These are phyloP conservation scores for Calcarisporium arbuscula DNA, from an alignment of 2,329 filamentous ascomycete genomes.

Conservation along the genomic window DNA sequence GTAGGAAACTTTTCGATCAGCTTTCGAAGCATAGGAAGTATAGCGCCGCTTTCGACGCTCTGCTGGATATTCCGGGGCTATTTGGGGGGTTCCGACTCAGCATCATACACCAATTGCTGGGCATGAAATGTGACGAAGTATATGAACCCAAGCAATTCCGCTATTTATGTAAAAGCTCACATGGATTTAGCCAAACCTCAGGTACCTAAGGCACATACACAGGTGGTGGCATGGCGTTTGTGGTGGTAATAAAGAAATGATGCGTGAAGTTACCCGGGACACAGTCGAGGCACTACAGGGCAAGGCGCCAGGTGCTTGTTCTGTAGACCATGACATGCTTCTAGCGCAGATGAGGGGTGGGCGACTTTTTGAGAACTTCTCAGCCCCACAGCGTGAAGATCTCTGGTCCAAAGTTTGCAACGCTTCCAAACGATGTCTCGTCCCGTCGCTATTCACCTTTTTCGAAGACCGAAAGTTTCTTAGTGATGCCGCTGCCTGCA, in stretches of 20 bases:
- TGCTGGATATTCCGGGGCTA: background rate
- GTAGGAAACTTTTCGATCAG: too few relatives aligned
- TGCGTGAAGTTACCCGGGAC: constrained; percentile 1
- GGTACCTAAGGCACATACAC: background rate
- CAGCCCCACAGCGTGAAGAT: background rate
- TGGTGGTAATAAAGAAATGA: background rate
- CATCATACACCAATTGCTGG: background rate
- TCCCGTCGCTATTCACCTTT: constrained; percentile 1
- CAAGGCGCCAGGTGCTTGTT: too few relatives aligned
- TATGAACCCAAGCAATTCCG: background rate
- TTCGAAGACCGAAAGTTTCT: constrained; percentile 1
- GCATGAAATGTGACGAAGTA: constrained; percentile 2
- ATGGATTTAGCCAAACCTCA: background rate
- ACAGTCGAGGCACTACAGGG: too few relatives aligned
- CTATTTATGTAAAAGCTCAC: too few relatives aligned
- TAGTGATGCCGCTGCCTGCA: background rate
- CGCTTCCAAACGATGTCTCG: background rate
- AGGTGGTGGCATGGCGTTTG: background rate
- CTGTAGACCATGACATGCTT: too few relatives aligned
- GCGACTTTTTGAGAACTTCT: background rate
- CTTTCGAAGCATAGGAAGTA: background rate
- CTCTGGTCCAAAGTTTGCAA: background rate
- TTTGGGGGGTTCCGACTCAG: background rate
- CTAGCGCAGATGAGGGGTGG: background rate
- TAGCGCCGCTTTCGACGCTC: background rate